phyloP scores from a whole-genome alignment of 306 rosid genomes.

The Psophocarpus tetragonolobus region DNA sequence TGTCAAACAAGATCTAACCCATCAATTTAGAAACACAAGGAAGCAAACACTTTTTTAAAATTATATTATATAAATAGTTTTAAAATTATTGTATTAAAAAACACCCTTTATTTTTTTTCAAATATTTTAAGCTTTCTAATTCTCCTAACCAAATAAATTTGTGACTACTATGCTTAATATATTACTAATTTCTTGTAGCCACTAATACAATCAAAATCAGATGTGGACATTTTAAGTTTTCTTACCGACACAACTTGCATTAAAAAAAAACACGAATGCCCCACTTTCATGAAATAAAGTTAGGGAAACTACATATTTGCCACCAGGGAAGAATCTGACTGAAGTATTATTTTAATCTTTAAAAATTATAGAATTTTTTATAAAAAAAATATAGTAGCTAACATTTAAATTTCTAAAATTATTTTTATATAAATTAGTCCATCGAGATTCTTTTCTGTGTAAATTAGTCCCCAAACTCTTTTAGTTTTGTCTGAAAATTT shows the following conservation, averaged over 20 bases:
- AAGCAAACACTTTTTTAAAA: too few relatives aligned
- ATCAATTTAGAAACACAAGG: too few relatives aligned
- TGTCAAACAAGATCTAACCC: too few relatives aligned
- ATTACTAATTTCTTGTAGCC: background rate
- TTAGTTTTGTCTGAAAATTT: too few relatives aligned
- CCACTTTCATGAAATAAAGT: background rate
- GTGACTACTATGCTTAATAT: background rate
- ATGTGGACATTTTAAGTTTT: background rate
- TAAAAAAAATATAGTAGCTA: too few relatives aligned
- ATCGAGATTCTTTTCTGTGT: too few relatives aligned
- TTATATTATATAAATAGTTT: background rate
- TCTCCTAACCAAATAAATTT: background rate
- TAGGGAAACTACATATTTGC: background rate
- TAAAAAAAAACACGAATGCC: background rate
- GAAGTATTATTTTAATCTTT: too few relatives aligned
- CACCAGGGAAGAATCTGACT: background rate
- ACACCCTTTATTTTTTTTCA: background rate
- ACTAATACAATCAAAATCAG: background rate
- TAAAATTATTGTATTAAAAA: too few relatives aligned
- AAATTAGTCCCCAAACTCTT: too few relatives aligned
- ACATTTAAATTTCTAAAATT: too few relatives aligned
- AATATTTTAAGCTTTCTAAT: background rate
- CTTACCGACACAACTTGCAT: background rate
- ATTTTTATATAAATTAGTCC: too few relatives aligned
- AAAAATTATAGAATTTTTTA: too few relatives aligned